These are phyloP conservation scores for Pythium scleroteichum DNA, from an alignment of 352 stramenopile species.

Conservation along the genomic window DNA sequence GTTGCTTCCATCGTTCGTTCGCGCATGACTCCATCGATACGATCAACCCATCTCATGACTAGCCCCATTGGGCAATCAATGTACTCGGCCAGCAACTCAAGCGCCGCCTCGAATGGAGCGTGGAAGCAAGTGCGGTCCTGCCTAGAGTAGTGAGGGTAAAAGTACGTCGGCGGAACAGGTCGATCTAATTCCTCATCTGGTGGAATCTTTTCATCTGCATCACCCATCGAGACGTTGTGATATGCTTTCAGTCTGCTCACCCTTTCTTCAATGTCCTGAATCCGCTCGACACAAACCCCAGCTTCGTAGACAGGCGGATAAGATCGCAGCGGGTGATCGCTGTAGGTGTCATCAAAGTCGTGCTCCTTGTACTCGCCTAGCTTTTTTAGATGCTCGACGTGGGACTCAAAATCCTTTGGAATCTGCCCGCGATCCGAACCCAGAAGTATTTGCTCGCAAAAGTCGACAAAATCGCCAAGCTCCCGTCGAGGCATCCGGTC, in stretches of 20 bases:
- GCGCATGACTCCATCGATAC: slow-evolving; percentile 19
- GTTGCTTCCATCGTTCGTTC: background rate
- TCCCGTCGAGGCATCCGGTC: slow-evolving; percentile 39
- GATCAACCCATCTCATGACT: slow-evolving; percentile 32
- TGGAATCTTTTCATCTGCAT: slow-evolving; percentile 19
- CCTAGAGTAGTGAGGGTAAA: slow-evolving; percentile 48
- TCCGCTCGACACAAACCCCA: slow-evolving; percentile 49
- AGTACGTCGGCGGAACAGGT: slow-evolving; percentile 35
- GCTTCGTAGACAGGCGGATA: slow-evolving; percentile 60
- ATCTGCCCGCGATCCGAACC: slow-evolving; percentile 35
- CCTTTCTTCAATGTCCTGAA: slow-evolving; percentile 55
- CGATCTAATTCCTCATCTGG: slow-evolving; percentile 5
- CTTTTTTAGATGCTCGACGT: slow-evolving; percentile 48
- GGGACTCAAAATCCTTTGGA: slow-evolving; percentile 41
- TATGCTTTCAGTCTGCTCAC: slow-evolving; percentile 36
- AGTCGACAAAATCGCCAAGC: slow-evolving; percentile 53
- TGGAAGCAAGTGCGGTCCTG: slow-evolving; percentile 35
- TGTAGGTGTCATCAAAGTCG: slow-evolving; percentile 22
- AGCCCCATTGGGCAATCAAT: slow-evolving; percentile 51
- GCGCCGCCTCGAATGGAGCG: slow-evolving; percentile 53
- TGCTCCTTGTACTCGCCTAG: slow-evolving; percentile 21
- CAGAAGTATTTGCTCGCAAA: slow-evolving; percentile 49
- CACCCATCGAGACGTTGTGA: slow-evolving; percentile 3
- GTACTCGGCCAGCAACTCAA: slow-evolving; percentile 68
- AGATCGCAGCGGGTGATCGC: slow-evolving; percentile 36